phyloP scores from a whole-genome alignment of 2,329 filamentous ascomycete genomes.

The Calonectria montana region DNA sequence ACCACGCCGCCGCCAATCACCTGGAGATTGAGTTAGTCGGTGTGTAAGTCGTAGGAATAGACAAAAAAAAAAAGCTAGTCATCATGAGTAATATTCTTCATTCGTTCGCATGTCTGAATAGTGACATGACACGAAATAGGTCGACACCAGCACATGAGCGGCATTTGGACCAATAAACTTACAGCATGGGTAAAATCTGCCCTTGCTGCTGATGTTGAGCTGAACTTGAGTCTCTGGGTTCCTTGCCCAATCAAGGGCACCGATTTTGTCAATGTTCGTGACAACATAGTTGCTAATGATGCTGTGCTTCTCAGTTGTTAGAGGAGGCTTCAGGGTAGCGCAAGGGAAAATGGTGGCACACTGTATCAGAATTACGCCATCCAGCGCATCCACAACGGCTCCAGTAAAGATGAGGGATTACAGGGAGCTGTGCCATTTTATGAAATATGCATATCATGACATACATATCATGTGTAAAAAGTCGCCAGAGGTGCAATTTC shows the following conservation, averaged over 20 bases:
- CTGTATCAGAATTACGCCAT: constrained; percentile 21
- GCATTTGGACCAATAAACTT: constrained; percentile 36
- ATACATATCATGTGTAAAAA: not conserved
- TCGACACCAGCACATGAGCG: not conserved
- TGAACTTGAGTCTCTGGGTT: constrained; percentile 47
- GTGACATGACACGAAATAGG: constrained; percentile 1
- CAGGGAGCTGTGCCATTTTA: not conserved
- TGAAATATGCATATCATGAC: not conserved
- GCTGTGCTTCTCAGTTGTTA: not conserved
- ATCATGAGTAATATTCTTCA: not conserved
- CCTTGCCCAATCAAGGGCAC: not conserved
- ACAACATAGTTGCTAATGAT: constrained; percentile 26
- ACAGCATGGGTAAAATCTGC: constrained; percentile 62
- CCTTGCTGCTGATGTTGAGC: constrained; percentile 44
- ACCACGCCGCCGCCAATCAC: constrained; percentile 74
- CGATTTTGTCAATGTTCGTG: constrained; percentile 19
- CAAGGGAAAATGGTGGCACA: constrained; percentile 1
- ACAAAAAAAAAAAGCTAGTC: not conserved
- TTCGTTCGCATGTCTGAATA: not conserved
- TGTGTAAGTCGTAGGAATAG: not conserved
- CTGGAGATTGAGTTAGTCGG: constrained; percentile 41
- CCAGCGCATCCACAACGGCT: not conserved
- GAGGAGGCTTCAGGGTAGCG: constrained; percentile 16
- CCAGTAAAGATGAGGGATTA: not conserved
- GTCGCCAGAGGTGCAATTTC: not conserved